phyloP scores from a whole-genome alignment of 108 stramenopile species.

The Schizochytrium sp. region DNA sequence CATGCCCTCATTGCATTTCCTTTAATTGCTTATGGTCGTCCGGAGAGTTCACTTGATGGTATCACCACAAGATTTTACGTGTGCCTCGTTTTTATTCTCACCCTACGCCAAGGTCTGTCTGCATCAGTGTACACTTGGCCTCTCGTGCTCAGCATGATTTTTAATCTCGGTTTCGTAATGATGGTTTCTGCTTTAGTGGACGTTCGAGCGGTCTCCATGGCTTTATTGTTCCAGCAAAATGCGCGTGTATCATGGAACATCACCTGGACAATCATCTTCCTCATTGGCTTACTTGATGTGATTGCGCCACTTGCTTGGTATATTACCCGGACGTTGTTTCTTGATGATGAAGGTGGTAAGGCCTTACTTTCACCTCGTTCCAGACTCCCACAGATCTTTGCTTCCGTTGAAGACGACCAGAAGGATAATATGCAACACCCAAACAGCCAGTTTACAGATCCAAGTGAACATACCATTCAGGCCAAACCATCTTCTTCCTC shows the following conservation, averaged over 20 bases:
- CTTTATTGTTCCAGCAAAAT: not conserved
- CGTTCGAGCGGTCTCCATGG: not conserved
- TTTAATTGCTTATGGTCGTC: not conserved
- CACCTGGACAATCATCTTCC: slow-evolving; percentile 22
- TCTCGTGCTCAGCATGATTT: slow-evolving; percentile 2
- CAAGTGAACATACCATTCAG: too few relatives aligned
- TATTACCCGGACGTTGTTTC: not conserved
- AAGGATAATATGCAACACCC: too few relatives aligned
- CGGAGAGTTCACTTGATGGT: not conserved
- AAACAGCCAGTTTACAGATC: too few relatives aligned
- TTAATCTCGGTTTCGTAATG: slow-evolving; percentile 1
- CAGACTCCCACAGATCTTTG: too few relatives aligned
- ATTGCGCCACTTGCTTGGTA: not conserved
- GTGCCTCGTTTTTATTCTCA: slow-evolving; percentile 46
- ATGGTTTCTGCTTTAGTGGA: not conserved
- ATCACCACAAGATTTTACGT: not conserved
- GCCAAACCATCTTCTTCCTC: too few relatives aligned
- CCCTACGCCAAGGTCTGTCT: not conserved
- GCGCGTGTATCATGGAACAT: slow-evolving; percentile 6
- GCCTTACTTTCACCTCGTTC: too few relatives aligned
- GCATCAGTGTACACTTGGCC: slow-evolving; percentile 25
- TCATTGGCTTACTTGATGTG: slow-evolving; percentile 17
- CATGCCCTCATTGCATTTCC: slow-evolving; percentile 54
- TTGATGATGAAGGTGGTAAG: not conserved
- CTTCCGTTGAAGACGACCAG: too few relatives aligned